Base-by-base conservation (phyloP, 2,329 filamentous ascomycete genomes). In the Penicillium fuscoglaucum region DNA sequence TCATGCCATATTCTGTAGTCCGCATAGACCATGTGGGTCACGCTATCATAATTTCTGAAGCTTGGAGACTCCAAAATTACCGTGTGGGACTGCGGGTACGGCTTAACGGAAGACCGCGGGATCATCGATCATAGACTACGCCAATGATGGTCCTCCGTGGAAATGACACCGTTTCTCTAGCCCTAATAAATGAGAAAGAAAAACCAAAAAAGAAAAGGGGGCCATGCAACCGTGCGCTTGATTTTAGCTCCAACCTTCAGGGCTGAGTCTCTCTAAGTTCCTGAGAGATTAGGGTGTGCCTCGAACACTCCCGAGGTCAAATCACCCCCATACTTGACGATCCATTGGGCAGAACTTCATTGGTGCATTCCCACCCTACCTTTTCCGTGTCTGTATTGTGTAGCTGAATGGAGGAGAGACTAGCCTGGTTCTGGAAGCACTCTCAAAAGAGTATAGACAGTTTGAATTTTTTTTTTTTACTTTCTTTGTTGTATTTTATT, bases 231-330 rank as follows among this genome's bases (percentile, higher is more conserved):
- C 44, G 54, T 55, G 46, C 55, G 35, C 50, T 24, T 19, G 40
- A 21, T 47, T 43, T 65, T 67, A 67, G 65, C 58, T 56, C 62
- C 60, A 66, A 65, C 60, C 51, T 63, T 66, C 61, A 65, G 54
- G 52, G 54, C 51, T 62, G 62, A 61, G 52, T 60, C 19, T 26
- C 55, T 48, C 55, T 57, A 40, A 46, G 33, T 29, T 33, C 15
- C 26, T 51, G 45, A 37, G 40, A 43, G 40, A 44, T 44, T 28
- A 15, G 40, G 40, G 40, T 43, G 47, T 46, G 35, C 19, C 46
- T 48, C 45, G 45, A 55, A 43, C 37, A 55, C 24, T 43, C 5
- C 39, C 39, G 41, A 41, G 19, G 19, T 45, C 29, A 35, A 33
- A 46, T 26, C 29, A 29, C 15, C 19, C 21, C 24, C 21, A 44